Percentiles rank a stretch among this genome's conserved stretches.
phyloP scores from a whole-genome alignment of 2,329 filamentous ascomycete species.

The Trichoderma gracile region DNA sequence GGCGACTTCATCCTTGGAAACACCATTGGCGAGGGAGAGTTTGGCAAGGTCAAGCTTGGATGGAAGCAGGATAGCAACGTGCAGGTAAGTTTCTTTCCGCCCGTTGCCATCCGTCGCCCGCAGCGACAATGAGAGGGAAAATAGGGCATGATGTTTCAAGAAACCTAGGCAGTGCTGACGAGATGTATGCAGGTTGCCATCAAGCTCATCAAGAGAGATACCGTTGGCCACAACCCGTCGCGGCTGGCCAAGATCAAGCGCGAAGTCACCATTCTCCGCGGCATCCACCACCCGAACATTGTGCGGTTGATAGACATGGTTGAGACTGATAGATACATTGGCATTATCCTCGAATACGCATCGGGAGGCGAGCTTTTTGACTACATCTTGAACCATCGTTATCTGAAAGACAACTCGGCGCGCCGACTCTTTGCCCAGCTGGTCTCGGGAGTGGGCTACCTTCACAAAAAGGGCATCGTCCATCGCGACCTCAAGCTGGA shows the following conservation, averaged over 20 bases:
- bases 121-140: not conserved
- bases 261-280: slow-evolving; percentile 87
- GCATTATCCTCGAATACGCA: slow-evolving; percentile 97
- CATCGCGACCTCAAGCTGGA: slow-evolving; percentile 96
- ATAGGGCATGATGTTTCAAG: too few relatives aligned
- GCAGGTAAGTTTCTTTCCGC: slow-evolving; percentile 55
- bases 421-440: slow-evolving; percentile 92
- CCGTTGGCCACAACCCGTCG: slow-evolving; percentile 81
- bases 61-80: slow-evolving; percentile 96
- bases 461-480: slow-evolving; percentile 98
- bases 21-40: slow-evolving; percentile 95
- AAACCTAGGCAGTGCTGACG: not conserved
- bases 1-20: slow-evolving; percentile 95
- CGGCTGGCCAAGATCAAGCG: slow-evolving; percentile 95
- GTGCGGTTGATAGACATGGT: slow-evolving; percentile 98
- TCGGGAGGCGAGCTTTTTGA: slow-evolving; percentile 97
- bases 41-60: slow-evolving; percentile 96
- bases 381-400: slow-evolving; percentile 95
- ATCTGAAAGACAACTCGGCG: slow-evolving; percentile 90
- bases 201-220: slow-evolving; percentile 94
- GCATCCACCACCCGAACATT: slow-evolving; percentile 92
- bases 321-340: slow-evolving; percentile 94
- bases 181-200: slow-evolving; percentile 72
- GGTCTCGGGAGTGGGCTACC: slow-evolving; percentile 92
- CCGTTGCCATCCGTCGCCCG: not conserved